These are phyloP conservation scores for Fusarium ramigenum DNA, from an alignment of 2,329 filamentous ascomycete genomes.

Conservation along the genomic window DNA sequence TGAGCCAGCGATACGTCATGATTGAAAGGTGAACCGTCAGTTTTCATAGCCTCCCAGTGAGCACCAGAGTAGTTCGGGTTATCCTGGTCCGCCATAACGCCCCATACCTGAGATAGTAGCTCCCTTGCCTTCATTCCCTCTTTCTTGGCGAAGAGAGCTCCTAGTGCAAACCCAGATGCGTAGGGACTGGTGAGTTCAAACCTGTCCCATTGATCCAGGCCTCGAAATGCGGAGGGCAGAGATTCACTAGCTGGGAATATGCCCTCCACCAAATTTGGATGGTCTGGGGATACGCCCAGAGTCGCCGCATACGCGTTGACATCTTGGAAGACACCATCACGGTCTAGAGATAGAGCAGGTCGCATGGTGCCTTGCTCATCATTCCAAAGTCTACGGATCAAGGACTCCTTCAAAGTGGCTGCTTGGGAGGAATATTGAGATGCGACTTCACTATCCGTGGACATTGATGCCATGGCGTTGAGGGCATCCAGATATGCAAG, in stretches of 20 bases:
- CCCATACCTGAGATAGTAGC: background rate
- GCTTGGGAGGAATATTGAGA: background rate
- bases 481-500: background rate
- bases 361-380: background rate
- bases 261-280: background rate
- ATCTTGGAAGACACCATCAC: background rate
- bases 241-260: background rate
- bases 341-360: background rate
- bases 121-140: background rate
- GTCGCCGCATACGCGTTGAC: background rate
- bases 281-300: background rate
- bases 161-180: background rate
- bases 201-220: background rate
- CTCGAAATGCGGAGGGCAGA: background rate
- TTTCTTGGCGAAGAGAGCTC: background rate
- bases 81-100: background rate
- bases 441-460: accelerated
- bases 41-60: slow-evolving; percentile 1
- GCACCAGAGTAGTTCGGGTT: background rate
- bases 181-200: background rate
- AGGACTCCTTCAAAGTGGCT: accelerated
- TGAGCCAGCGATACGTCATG: background rate
- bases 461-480: background rate
- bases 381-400: background rate
- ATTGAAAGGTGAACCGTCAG: background rate